Base-by-base conservation (phyloP, 1,284 basidiomycete genomes). In the Ustanciosporium gigantosporum region DNA sequence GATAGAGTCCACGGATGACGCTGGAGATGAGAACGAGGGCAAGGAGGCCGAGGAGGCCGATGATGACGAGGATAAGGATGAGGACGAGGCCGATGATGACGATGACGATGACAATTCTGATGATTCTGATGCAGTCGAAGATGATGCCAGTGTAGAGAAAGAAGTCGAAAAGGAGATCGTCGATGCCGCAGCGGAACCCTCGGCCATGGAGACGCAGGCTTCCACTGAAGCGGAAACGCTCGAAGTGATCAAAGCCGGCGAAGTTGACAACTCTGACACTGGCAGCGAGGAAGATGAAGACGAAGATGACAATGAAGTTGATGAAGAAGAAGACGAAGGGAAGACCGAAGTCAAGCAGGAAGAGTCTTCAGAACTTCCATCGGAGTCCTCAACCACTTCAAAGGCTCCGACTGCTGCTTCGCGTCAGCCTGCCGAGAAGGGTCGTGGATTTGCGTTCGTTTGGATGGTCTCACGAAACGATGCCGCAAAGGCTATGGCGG, bases 391-490 rank as follows among this genome's bases (percentile, higher is more conserved):
- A 2, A 41, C 46, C 5, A 55, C 61, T 25, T n/a, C n/a, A n/a
- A n/a, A n/a, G n/a, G 89, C 93, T 73, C 85, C 75, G 52, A 27
- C 23, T 5, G 17, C 32, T 16, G 15, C 32, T 7, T 8, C 32
- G 77, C 77, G 79, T 2, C 11, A 35, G 20, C 9, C 43, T 4
- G 38, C 16, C 32, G 48, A 56, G 82, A 60, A 85, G 19, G 84
- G 84, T 19, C 87, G 89, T 66, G 93, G 94, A 0, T 98, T 95
- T 70, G 94, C 91, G 0, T 97, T 98, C 71, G 87, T 97, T 13
- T 96, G 92, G 91, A 92, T 91, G 84, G 79, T 92, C 57, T 87
- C 86, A 60, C 86, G 85, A 70, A 87, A 88, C 56, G 90, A 93
- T 72, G 93, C 92, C 3, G 88, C 91, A 74, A 82, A 82, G 39